Evolutionary conservation across 176 grass and related monocot genomes (phyloP).

Genomic region (Ampelocalamus luodianensis): DNA sequence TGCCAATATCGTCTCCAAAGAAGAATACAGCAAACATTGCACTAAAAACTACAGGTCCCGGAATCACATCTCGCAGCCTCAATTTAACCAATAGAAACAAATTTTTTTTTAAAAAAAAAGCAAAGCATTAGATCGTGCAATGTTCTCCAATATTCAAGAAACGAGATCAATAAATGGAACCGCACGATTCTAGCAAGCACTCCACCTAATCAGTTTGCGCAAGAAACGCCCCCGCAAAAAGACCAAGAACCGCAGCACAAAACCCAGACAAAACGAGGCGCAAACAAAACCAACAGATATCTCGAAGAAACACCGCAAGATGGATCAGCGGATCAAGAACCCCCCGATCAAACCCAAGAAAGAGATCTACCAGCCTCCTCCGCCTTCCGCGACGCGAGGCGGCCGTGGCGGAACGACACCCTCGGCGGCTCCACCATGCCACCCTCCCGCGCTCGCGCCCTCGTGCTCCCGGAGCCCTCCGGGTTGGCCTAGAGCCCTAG

Average conservation of each 20-base stretch:
- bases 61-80: background rate
- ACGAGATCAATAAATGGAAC: conserved; percentile 6
- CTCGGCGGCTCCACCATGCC: conserved; percentile 49
- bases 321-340: background rate
- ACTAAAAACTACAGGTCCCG: background rate
- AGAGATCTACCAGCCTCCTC: conserved; percentile 76
- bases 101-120: too few relatives aligned
- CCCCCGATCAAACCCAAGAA: background rate
- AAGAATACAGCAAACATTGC: background rate
- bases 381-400: conserved; percentile 66
- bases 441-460: background rate
- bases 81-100: background rate
- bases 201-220: background rate
- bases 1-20: background rate
- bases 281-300: background rate
- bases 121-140: background rate
- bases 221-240: background rate
- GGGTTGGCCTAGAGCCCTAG: background rate
- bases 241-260: background rate
- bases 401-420: conserved; percentile 74
- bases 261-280: background rate
- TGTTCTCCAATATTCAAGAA: background rate
- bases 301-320: background rate
- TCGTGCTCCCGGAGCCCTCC: background rate
- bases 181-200: conserved; percentile 15